Evolutionary conservation across 768 basidiomycete genomes (phyloP).

Genomic region (Tubosaeta sp.): DNA sequence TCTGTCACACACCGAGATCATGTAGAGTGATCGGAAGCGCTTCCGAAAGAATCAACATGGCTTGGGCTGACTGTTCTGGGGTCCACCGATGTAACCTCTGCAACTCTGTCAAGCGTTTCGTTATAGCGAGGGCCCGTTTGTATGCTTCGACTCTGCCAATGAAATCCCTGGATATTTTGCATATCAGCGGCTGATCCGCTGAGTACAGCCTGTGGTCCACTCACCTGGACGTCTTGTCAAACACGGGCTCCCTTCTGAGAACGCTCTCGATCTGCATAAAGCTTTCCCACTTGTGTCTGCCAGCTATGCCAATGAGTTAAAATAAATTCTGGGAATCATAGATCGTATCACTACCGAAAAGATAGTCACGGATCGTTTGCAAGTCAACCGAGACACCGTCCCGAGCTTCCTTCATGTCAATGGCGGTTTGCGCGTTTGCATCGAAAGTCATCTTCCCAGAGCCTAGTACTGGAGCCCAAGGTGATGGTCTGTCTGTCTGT

Average conservation of each 20-base stretch:
- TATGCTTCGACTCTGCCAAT: slow-evolving; percentile 56
- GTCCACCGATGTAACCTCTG: slow-evolving; percentile 52
- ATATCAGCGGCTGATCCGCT: neutral
- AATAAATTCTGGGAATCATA: too few relatives aligned
- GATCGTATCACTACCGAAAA: slow-evolving; percentile 41
- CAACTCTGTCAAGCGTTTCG: slow-evolving; percentile 57
- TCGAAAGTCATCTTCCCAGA: slow-evolving; percentile 13
- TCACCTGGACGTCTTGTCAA: slow-evolving; percentile 57
- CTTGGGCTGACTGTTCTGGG: slow-evolving; percentile 41
- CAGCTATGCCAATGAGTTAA: slow-evolving; percentile 34
- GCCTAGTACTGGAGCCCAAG: too few relatives aligned
- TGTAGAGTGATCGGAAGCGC: slow-evolving; percentile 44
- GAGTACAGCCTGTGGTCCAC: neutral
- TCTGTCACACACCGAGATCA: slow-evolving; percentile 26
- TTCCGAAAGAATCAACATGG: slow-evolving; percentile 50
- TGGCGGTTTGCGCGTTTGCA: slow-evolving; percentile 42
- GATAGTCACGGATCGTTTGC: slow-evolving; percentile 40
- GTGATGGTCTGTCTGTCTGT: too few relatives aligned
- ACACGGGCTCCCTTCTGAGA: slow-evolving; percentile 51
- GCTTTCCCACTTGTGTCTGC: slow-evolving; percentile 45
- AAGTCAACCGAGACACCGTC: slow-evolving; percentile 40
- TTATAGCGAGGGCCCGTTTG: slow-evolving; percentile 49
- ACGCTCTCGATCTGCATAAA: slow-evolving; percentile 41
- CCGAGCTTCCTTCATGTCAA: slow-evolving; percentile 53
- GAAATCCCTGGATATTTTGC: slow-evolving; percentile 42